Base-by-base conservation (phyloP, 2,329 filamentous ascomycete genomes). In the Arthrobotrys sphaeroides region DNA sequence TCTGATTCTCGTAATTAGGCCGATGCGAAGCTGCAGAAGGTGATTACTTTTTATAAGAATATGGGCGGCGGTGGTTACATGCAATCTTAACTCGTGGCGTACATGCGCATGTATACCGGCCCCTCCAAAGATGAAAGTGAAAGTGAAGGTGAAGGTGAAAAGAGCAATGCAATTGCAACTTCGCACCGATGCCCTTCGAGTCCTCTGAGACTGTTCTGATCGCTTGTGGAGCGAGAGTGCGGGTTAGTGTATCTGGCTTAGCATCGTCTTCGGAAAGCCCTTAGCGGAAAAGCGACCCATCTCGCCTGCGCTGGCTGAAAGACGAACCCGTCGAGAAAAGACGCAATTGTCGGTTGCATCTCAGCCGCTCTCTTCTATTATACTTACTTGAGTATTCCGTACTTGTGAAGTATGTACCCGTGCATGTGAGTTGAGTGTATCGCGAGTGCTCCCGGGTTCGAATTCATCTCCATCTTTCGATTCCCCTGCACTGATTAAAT, bases 21-120 rank as follows among this genome's bases (percentile, higher is more conserved):
- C 69, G 69, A 67, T 67, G 36, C 60, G 47, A 65, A 61, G 51
- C 59, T 61, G 61, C 49, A 73, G 69, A 73, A 73, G 69, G 69
- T 66, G 49, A 51, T 66, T 43, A 64, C 20, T 49, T 28, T 49
- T n/a, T 49, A 62, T 20, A 40, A 38, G n/a, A 18, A 60, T 43
- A n/a, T 22, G 20, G 36, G 59, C 16, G 59, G 59, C 16, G 59
- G 33, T 59, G 68, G 60, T 73, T 59, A 60, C 68, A 73, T 65
- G 68, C 60, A 72, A 62, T 72, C 28, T 72, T 64, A 62, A 53
- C 22, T 26, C 45, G 61, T 65, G 68, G 60, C 68, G 68, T 61
- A 45, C 59, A 65, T 65, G 33, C 36, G 49, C 43, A 16, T 47
- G 24, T 47, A 18, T 22, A 26, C n/a, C 40, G 40, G 40, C 40